phyloP scores from a whole-genome alignment of 2,329 filamentous ascomycete species.

The Nigrospora sphaerica region DNA sequence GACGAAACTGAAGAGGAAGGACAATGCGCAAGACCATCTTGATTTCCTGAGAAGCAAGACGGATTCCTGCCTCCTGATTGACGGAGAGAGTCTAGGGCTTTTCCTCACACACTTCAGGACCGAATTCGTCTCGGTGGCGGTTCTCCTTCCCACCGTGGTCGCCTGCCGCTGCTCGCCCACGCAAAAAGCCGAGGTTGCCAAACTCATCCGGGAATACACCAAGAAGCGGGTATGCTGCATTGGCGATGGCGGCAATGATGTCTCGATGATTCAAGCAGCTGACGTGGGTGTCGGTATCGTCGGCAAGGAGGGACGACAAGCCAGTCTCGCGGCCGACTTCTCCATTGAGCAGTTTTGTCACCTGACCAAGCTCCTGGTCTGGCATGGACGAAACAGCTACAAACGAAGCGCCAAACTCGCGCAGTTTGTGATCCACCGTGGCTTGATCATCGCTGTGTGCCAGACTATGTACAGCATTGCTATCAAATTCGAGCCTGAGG shows the following conservation, averaged over 20 bases:
- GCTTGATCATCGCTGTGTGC: constrained; percentile 88
- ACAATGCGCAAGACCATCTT: constrained; percentile 79
- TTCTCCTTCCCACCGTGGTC: constrained; percentile 83
- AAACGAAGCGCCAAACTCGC: constrained; percentile 92
- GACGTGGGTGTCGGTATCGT: constrained; percentile 98
- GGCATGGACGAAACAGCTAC: constrained; percentile 97
- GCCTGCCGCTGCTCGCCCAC: constrained; percentile 95
- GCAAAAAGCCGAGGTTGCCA: constrained; percentile 91
- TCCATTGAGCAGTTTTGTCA: constrained; percentile 94
- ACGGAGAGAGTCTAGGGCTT: constrained; percentile 81
- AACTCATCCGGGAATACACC: constrained; percentile 82
- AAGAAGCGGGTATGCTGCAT: constrained; percentile 97
- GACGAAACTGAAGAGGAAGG: constrained; percentile 74
- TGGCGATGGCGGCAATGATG: constrained; percentile 95
- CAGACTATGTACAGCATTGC: constrained; percentile 98
- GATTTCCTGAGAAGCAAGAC: constrained; percentile 84
- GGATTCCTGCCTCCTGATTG: constrained; percentile 82
- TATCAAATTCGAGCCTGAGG: constrained; percentile 85
- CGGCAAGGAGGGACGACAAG: constrained; percentile 93
- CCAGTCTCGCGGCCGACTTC: constrained; percentile 91
- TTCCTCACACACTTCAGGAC: constrained; percentile 76
- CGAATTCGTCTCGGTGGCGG: constrained; percentile 83
- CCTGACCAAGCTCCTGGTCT: constrained; percentile 92
- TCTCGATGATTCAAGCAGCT: constrained; percentile 97
- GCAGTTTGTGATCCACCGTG: constrained; percentile 97